Evolutionary conservation across 768 basidiomycete species (phyloP), one percentile per base, ranked within the genome.

Genomic region (Albatrellus ellisii): DNA sequence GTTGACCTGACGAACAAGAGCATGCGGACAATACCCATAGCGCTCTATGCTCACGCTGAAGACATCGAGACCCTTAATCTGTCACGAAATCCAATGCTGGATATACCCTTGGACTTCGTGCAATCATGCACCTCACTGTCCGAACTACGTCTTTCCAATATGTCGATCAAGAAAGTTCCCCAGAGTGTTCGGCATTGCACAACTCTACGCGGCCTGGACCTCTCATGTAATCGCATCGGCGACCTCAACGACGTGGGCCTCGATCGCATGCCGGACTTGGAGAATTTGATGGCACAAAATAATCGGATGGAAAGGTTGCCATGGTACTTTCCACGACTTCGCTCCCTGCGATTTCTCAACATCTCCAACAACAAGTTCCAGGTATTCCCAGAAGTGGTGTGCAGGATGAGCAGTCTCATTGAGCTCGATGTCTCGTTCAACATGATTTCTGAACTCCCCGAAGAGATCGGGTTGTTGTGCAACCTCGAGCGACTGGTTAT

Each of bases 361-460:
- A 81, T 98, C 44, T 94, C 91, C 41, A 97, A 97, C 61, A 99
- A 98, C 68, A 87, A 89, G 57, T 90, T 97, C 58, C 71, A 70
- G 22, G 55, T 54, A 6, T 68, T 98, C 39, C 94, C 94, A 0
- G 49, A 64, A 0, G 83, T 83, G 26, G 72, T 99, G 21, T 77
- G 73, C 57, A 66, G 79, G 46, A 73, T 98, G 54, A 60, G 65
- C 4, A 70, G 63, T n/a, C 72, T 99, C 15, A 64, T 71, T 27
- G 87, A 92, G 52, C 76, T 99, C 15, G 92, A 98, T 53, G 68
- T 95, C 28, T 98, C 95, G 0, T 97, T 97, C 69, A 99, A 99
- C 64, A 75, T 70, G 58, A 78, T 98, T 44, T 68, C 73, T 0
- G 74, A 79, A 37, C 70, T 98, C 1, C 91, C 92, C 0, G 76